phyloP scores from a whole-genome alignment of 75 land plant genomes.

The Ceratopteris richardii region DNA sequence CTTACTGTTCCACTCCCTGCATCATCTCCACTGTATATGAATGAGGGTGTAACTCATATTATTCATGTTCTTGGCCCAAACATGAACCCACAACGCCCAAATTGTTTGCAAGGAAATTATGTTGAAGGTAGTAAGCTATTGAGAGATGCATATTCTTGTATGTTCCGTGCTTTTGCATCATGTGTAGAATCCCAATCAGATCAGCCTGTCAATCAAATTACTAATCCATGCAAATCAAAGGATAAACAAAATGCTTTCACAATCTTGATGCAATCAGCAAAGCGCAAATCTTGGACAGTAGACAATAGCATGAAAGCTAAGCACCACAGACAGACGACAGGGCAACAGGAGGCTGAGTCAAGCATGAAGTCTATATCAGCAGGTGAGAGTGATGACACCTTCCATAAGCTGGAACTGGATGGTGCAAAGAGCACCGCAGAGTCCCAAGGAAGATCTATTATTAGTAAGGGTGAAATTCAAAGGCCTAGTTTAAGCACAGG shows the following conservation, averaged over 20 bases:
- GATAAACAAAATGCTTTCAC: slow-evolving; percentile 27
- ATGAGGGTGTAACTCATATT: slow-evolving; percentile 88
- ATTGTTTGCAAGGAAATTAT: slow-evolving; percentile 66
- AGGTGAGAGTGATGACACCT: background rate
- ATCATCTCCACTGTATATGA: slow-evolving; percentile 43
- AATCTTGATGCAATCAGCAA: slow-evolving; percentile 36
- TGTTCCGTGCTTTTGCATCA: slow-evolving; percentile 58
- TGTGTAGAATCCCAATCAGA: background rate
- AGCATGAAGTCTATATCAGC: background rate
- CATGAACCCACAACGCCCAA: slow-evolving; percentile 92
- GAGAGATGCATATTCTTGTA: slow-evolving; percentile 50
- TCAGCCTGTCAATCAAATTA: background rate
- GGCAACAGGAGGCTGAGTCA: background rate
- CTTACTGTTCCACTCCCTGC: slow-evolving; percentile 69
- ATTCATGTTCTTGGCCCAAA: slow-evolving; percentile 96
- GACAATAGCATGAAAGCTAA: slow-evolving; percentile 14
- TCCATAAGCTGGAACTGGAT: too few relatives aligned
- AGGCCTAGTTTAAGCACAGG: too few relatives aligned
- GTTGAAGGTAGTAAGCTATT: slow-evolving; percentile 58
- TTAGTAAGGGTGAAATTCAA: background rate
- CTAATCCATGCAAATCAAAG: background rate
- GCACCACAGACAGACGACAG: slow-evolving; percentile 20
- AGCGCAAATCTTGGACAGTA: slow-evolving; percentile 23
- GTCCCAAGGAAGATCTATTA: background rate
- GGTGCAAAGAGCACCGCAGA: too few relatives aligned